These are phyloP conservation scores for Sherardia arvensis DNA, from an alignment of 257 asterid genomes.

Conservation along the genomic window DNA sequence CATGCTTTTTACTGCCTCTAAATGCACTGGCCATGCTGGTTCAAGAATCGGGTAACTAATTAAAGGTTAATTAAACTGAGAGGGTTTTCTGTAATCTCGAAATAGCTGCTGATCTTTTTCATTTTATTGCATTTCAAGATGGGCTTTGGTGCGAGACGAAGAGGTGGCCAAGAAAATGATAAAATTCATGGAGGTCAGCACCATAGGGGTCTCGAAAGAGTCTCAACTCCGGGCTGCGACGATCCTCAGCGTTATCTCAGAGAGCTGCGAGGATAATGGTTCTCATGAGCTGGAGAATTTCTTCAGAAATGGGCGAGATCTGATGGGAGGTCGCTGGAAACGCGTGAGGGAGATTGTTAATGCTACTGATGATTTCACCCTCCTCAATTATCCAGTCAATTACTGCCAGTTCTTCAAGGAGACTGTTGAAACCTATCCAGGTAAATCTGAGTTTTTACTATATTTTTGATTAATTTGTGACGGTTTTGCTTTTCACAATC, in stretches of 20 bases:
- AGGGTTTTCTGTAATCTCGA: no score
- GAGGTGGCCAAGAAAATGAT: background rate
- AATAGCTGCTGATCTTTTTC: background rate
- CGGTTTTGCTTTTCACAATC: no score
- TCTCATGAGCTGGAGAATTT: background rate
- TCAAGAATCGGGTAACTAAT: background rate
- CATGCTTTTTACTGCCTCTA: background rate
- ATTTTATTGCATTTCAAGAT: background rate
- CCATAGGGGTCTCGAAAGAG: background rate
- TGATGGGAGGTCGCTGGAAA: background rate
- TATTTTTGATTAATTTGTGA: no score
- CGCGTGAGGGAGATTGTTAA: background rate
- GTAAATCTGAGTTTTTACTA: background rate
- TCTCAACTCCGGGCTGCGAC: background rate
- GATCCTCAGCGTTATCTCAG: background rate
- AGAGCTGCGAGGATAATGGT: background rate
- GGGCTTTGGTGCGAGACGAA: background rate
- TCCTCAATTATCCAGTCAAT: background rate
- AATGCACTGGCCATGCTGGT: background rate
- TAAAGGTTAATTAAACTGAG: no score
- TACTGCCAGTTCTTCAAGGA: background rate
- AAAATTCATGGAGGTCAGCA: background rate
- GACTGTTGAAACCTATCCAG: background rate
- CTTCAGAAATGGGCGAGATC: background rate
- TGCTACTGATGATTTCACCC: background rate